These are phyloP conservation scores for Diaporthe eres DNA, from an alignment of 2,329 filamentous ascomycete genomes.

Conservation along the genomic window DNA sequence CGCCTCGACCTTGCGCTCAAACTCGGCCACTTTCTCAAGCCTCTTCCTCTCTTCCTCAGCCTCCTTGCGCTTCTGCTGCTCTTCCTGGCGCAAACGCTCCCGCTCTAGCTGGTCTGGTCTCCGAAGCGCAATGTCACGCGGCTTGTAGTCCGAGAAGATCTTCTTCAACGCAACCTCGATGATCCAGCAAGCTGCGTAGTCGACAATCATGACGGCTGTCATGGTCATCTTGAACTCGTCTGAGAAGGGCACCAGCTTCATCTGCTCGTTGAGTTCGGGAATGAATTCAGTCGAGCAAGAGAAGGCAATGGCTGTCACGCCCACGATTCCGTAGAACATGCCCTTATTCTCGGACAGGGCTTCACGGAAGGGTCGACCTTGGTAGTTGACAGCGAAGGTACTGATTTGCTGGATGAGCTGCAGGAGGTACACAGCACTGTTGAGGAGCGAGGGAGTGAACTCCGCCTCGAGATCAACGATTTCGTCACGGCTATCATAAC, in stretches of 20 bases:
- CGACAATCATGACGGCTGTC: conserved; percentile 86
- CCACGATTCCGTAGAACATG: conserved; percentile 98
- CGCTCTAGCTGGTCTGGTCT: conserved; percentile 87
- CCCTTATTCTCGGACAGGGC: conserved; percentile 94
- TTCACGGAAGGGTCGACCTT: conserved; percentile 97
- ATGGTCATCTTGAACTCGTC: conserved; percentile 91
- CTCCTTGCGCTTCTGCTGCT: conserved; percentile 64
- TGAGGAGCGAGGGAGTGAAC: conserved; percentile 92
- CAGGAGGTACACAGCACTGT: conserved; percentile 95
- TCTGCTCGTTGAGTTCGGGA: conserved; percentile 93
- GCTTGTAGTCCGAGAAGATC: conserved; percentile 90
- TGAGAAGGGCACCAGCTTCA: conserved; percentile 92
- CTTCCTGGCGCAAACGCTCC: conserved; percentile 78
- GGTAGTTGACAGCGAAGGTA: conserved; percentile 99
- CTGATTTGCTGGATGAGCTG: conserved; percentile 99
- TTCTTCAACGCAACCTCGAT: conserved; percentile 90
- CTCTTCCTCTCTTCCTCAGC: conserved; percentile 64
- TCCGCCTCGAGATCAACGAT: conserved; percentile 93
- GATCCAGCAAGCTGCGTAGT: conserved; percentile 88
- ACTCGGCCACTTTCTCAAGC: conserved; percentile 69
- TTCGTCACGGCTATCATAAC: conserved; percentile 59
- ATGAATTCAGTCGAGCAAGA: conserved; percentile 95
- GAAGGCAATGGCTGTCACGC: conserved; percentile 91
- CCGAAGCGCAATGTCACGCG: conserved; percentile 92
- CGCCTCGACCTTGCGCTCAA: conserved; percentile 71